phyloP scores from a whole-genome alignment of 257 asterid genomes.

The Solanum chaucha region DNA sequence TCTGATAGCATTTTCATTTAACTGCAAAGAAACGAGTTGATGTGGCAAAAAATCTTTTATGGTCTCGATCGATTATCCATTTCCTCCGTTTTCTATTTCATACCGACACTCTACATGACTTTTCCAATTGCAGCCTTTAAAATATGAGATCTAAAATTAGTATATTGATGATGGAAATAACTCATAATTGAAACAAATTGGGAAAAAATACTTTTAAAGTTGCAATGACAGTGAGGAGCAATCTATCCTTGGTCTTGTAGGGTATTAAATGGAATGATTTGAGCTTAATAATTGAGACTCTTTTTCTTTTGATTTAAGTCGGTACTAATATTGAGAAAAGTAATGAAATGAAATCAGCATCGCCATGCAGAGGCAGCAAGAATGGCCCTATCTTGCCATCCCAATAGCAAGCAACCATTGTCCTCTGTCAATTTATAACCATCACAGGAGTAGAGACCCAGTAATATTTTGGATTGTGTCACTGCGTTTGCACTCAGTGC shows the following conservation, averaged over 20 bases:
- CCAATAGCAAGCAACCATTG: constrained; percentile 66
- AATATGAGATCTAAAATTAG: not conserved
- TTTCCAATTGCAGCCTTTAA: not conserved
- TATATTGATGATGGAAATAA: not conserved
- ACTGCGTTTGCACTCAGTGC: constrained; percentile 61
- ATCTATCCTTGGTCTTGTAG: not conserved
- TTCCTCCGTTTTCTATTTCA: not conserved
- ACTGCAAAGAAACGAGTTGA: not conserved
- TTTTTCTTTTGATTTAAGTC: too few relatives aligned
- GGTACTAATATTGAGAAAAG: too few relatives aligned
- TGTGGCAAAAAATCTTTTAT: not conserved
- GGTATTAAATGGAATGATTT: not conserved
- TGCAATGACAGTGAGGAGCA: not conserved
- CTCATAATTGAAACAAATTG: too few relatives aligned
- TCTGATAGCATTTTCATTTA: not conserved
- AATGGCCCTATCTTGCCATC: constrained; percentile 79
- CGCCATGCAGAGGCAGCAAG: constrained; percentile 90
- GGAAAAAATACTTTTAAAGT: too few relatives aligned
- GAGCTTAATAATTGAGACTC: not conserved
- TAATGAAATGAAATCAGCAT: constrained; percentile 21
- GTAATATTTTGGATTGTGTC: constrained; percentile 65
- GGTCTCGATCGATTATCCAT: not conserved
- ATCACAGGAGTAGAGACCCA: constrained; percentile 72
- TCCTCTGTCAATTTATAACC: constrained; percentile 79
- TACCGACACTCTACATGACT: not conserved